Evolutionary conservation across 2,329 filamentous ascomycete genomes (phyloP), one percentile per base, ranked within the genome.

Genomic region (Aspergillus arachidicola): DNA sequence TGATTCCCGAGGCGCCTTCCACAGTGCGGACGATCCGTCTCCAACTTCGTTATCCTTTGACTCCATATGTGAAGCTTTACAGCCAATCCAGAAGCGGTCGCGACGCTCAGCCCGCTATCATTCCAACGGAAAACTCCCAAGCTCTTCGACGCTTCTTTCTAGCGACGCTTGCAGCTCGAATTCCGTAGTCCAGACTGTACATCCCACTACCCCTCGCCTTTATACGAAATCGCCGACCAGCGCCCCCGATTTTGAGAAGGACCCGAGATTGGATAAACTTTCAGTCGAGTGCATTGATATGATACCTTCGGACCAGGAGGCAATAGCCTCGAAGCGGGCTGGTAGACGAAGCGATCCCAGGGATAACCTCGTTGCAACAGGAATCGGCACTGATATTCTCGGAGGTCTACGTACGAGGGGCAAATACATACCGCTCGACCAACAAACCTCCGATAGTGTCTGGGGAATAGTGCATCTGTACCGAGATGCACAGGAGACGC

Each of bases 391-490:
- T 75, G 68, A 83, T 75, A 70, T 83, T 30, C 70, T 80, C 11
- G 84, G 87, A 6, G 92, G 91, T 6, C 87, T 90, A 57, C 89
- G 92, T 63, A 96, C 94, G 1, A 97, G 94, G 76, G 95, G 92
- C 6, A 85, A 87, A 66, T 96, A 90, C 73, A 81, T 92, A 23
- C 89, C 91, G 0, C 83, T 94, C 1, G 86, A 90, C 61, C 86
- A 88, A 19, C 84, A 85, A 64, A 87, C 90, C 60, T 93, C 92
- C 0, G 91, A 96, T 64, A 84, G 93, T 1, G 92, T 93, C 48
- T 97, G 93, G 90, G 95, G 95, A 1, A 88, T 98, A 16, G 93
- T 99, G 2, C 95, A 97, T 76, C 85, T 99, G 32, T 99, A 97
- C 76, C 87, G 94, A 11, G 94, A 98, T 77, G 87, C 86, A 2